Evolutionary conservation across 2,329 filamentous ascomycete genomes (phyloP), one percentile per base, ranked within the genome.

Genomic region (Claviceps africana): DNA sequence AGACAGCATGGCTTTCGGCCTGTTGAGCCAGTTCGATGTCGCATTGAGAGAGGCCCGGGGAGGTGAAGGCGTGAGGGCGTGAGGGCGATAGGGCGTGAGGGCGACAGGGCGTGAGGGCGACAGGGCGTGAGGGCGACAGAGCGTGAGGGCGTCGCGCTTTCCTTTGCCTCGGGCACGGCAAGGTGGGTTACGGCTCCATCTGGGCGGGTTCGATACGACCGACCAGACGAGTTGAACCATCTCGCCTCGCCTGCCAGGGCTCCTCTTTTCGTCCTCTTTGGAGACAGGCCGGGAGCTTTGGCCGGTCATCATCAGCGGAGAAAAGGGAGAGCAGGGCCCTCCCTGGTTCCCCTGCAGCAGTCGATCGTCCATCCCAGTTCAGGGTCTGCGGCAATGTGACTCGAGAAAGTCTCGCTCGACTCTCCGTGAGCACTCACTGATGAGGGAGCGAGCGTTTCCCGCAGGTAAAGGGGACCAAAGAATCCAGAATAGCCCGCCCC

Each of bases 1-100:
- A 47, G 42, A 33, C 28, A 50, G 25, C 51, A 40, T 52, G 49
- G 50, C 11, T 43, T 50, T 56, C 53, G 51, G 53, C 37, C 40
- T 51, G 37, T 47, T 47, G 31, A 49, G 47, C 48, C 47, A n/a
- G 28, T 48, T 55, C 53, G 51, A 53, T 56, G 52, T 55, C 21
- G 51, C 51, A 47, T 51, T n/a, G 22, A 48, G 49, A 56, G 44
- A n/a, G n/a, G n/a, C n/a, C n/a, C n/a, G n/a, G n/a, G n/a, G n/a
- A n/a, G n/a, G n/a, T n/a, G n/a, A n/a, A n/a, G n/a, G n/a, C n/a
- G n/a, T n/a, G n/a, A n/a, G n/a, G n/a, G n/a, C n/a, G n/a, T n/a
- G n/a, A n/a, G n/a, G n/a, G n/a, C n/a, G n/a, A n/a, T n/a, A n/a
- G n/a, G n/a, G n/a, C n/a, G n/a, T n/a, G n/a, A n/a, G n/a, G n/a